Conservation (phyloP, 371 early-diverging fungal species). For the Batrachochytrium dendrobatidis region DNA sequence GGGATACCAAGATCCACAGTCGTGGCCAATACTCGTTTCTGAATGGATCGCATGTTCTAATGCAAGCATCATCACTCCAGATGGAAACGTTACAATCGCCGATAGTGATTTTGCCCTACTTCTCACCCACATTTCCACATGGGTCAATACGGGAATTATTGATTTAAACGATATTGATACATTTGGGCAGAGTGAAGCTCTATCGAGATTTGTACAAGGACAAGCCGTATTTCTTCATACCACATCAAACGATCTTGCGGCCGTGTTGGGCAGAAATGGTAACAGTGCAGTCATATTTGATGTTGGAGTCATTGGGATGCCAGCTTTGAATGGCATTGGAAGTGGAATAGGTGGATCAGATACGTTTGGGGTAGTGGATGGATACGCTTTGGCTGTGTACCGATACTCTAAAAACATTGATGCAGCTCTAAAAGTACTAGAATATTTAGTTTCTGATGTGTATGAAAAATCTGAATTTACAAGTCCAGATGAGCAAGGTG, state of each 20-base stretch:
- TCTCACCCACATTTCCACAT: neutral
- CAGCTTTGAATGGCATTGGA: neutral
- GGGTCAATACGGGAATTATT: neutral
- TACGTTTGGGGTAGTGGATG: neutral
- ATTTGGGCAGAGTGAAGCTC: neutral
- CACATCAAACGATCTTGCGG: too few species aligned
- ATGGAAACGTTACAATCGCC: neutral
- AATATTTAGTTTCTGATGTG: neutral
- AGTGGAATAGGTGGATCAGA: neutral
- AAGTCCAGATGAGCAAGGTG: neutral
- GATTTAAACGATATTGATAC: neutral
- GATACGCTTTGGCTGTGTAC: neutral
- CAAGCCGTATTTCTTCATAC: neutral
- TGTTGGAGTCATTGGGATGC: neutral
- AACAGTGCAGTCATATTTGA: neutral
- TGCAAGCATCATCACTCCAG: neutral
- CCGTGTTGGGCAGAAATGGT: neutral
- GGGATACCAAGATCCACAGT: neutral
- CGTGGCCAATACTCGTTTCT: neutral
- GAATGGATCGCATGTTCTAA: slow-evolving; percentile 1
- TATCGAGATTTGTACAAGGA: neutral
- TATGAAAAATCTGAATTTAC: neutral
- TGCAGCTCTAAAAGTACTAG: neutral
- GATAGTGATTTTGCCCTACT: neutral
- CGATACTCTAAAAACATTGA: neutral